These are phyloP conservation scores for Rhizophagus prolifer DNA, from an alignment of 192 early-diverging fungal genomes.

Conservation along the genomic window DNA sequence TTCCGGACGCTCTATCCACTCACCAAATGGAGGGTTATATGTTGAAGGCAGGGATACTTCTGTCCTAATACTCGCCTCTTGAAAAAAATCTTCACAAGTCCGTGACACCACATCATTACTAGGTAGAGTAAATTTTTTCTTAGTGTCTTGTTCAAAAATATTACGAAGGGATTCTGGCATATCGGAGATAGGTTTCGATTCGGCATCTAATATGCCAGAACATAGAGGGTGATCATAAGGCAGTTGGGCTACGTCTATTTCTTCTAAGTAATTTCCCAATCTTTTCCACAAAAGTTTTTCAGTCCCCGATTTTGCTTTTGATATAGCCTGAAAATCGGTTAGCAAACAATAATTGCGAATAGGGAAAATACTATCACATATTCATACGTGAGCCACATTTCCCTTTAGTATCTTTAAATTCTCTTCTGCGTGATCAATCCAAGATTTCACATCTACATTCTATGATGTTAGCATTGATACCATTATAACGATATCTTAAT, in stretches of 20 bases:
- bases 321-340: background rate
- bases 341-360: background rate
- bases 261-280: slow-evolving; percentile 13
- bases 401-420: background rate
- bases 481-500: too few species aligned
- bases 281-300: background rate
- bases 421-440: background rate
- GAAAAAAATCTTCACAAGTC: slow-evolving; percentile 7
- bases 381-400: background rate
- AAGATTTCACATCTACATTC: background rate
- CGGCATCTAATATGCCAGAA: slow-evolving; percentile 17
- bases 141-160: background rate
- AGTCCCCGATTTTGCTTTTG: background rate
- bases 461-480: too few species aligned
- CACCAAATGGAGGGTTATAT: background rate
- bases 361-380: background rate
- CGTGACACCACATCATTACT: background rate
- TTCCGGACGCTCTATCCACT: background rate
- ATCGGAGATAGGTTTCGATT: slow-evolving; percentile 13
- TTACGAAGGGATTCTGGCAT: too few species aligned
- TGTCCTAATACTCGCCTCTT: background rate
- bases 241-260: background rate
- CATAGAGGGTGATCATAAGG: slow-evolving; percentile 10
- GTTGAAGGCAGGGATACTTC: background rate
- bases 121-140: too few species aligned